These are phyloP conservation scores for Sugiyamaella xylanicola DNA, from an alignment of 1,139 yeast genomes.

Conservation along the genomic window DNA sequence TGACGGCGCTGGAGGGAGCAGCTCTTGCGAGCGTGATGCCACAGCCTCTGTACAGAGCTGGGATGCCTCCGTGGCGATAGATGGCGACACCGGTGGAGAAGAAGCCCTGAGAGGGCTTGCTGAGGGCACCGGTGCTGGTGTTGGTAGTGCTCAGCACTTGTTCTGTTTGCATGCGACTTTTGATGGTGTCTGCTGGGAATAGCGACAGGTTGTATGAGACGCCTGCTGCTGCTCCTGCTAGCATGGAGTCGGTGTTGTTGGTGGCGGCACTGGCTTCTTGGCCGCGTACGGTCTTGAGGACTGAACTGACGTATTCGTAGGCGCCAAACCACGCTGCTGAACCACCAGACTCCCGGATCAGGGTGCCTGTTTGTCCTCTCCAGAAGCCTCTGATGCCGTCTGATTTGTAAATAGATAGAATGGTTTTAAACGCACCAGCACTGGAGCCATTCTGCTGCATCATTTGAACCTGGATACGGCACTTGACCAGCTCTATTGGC, in stretches of 20 bases:
- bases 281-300: slow-evolving; percentile 41
- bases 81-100: slow-evolving; percentile 46
- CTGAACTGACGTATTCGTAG: slow-evolving; percentile 60
- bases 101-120: slow-evolving; percentile 35
- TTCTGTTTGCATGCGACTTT: slow-evolving; percentile 81
- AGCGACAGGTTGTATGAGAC: slow-evolving; percentile 73
- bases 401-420: slow-evolving; percentile 31
- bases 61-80: slow-evolving; percentile 55
- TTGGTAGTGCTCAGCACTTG: slow-evolving; percentile 35
- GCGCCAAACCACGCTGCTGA: slow-evolving; percentile 95
- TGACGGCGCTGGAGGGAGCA: slow-evolving; percentile 86
- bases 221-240: slow-evolving; percentile 89
- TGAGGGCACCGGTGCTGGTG: slow-evolving; percentile 21
- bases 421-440: slow-evolving; percentile 10
- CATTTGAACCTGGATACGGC: slow-evolving; percentile 77
- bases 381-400: slow-evolving; percentile 70
- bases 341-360: slow-evolving; percentile 82
- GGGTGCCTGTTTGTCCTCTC: slow-evolving; percentile 87
- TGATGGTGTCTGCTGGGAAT: slow-evolving; percentile 90
- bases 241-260: slow-evolving; percentile 57
- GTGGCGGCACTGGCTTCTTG: slow-evolving; percentile 34
- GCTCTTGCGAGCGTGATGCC: slow-evolving; percentile 82
- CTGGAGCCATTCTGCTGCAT: slow-evolving; percentile 21
- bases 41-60: slow-evolving; percentile 79
- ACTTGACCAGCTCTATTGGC: slow-evolving; percentile 86